phyloP scores from a whole-genome alignment of 164 flowering plant species.

The Pachysandra terminalis region DNA sequence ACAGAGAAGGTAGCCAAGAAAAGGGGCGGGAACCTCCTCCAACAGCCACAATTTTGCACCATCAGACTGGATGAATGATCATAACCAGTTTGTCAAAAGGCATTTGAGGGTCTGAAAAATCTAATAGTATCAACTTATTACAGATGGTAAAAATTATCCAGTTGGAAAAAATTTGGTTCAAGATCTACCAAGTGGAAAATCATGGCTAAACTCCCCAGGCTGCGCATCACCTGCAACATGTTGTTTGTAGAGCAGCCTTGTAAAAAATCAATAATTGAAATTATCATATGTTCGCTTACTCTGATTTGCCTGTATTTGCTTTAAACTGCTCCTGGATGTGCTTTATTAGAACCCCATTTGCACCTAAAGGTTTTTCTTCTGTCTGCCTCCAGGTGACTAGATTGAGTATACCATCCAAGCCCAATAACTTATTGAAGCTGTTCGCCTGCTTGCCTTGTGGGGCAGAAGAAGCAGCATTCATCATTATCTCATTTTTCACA shows the following conservation, averaged over 20 bases:
- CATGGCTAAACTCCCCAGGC: not conserved
- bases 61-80: too few relatives aligned
- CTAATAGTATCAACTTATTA: too few relatives aligned
- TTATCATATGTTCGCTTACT: conserved; percentile 46
- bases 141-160: not conserved
- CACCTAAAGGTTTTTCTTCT: conserved; percentile 93
- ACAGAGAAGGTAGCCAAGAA: not conserved
- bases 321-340: conserved; percentile 96
- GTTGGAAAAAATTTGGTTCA: not conserved
- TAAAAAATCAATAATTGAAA: not conserved
- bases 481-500: conserved; percentile 94
- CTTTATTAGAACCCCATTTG: conserved; percentile 81
- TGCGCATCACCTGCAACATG: not conserved
- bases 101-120: not conserved
- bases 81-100: not conserved
- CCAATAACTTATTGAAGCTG: conserved; percentile 79
- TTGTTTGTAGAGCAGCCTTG: not conserved
- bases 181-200: not conserved
- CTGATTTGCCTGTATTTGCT: conserved; percentile 87
- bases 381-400: conserved; percentile 82
- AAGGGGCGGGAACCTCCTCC: not conserved
- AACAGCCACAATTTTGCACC: not conserved
- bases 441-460: conserved; percentile 87
- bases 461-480: conserved; percentile 75
- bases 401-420: conserved; percentile 91